These are phyloP conservation scores for Akanthomyces dipterigenus DNA, from an alignment of 2,329 filamentous ascomycete species.

Conservation along the genomic window DNA sequence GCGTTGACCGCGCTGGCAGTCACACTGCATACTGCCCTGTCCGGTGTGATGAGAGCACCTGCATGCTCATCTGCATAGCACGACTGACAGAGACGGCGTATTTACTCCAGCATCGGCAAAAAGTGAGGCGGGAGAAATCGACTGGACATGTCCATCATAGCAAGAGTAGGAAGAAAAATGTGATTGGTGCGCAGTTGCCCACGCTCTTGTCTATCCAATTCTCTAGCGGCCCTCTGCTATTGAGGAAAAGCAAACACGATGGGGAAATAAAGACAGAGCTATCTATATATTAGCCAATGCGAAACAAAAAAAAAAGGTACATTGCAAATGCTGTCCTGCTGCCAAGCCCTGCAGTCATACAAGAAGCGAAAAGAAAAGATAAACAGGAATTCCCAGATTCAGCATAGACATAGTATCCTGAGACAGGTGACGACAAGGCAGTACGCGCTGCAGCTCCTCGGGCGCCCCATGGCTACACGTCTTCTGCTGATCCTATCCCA, in stretches of 20 bases:
- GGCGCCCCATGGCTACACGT: background rate
- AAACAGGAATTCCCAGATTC: background rate
- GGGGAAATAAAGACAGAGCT: background rate
- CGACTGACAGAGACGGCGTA: background rate
- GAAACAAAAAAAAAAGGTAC: background rate
- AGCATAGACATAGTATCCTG: constrained; percentile 1
- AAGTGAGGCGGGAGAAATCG: background rate
- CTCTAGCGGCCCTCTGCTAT: background rate
- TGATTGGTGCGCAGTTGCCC: background rate
- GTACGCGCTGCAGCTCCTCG: background rate
- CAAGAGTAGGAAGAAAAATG: background rate
- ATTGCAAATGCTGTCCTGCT: background rate
- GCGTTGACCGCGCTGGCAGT: too few relatives aligned
- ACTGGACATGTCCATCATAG: background rate
- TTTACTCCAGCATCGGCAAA: background rate
- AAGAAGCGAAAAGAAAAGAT: background rate
- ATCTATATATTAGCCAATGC: background rate
- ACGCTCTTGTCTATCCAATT: background rate
- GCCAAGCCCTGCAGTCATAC: background rate
- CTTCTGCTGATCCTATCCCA: background rate
- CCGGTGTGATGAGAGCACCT: background rate
- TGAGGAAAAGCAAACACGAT: background rate
- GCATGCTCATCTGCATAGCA: background rate
- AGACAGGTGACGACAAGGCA: constrained; percentile 3
- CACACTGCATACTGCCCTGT: background rate